Base-by-base conservation (phyloP, 805 yeast genomes). In the Grigorovia transvaalensis region DNA sequence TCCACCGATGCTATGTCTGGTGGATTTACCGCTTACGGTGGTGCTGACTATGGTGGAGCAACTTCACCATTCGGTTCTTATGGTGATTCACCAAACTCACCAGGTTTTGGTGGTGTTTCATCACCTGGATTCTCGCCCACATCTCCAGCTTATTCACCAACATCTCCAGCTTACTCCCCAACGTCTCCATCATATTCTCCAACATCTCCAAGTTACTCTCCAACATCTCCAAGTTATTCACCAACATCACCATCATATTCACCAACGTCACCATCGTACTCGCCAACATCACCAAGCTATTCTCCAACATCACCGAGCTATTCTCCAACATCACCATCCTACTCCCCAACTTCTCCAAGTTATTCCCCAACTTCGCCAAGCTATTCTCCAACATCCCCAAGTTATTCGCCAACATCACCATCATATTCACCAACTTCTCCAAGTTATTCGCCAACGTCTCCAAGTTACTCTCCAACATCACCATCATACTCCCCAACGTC, bases 21-120 rank as follows among this genome's bases (percentile, higher is more conserved):
- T 52, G 95, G 95, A 6, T 84, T 88, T 59, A 87, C 96, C 9
- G 89, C 88, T 55, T 88, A 88, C 63, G 90, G 93, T 56, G 96
- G 95, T 50, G 78, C 84, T 15, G 80, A 77, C 35, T 80, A 77
- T 58, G 83, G 81, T 52, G 79, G 78, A 54, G 79, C 80, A 17
- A 74, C 82, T 6, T 74, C 81, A 17, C 82, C 84, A 57, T 71
- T 63, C 50, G 59, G 68, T 43, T 73, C 76, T 7, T 79, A 75
- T 58, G 76, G 78, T 8, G 68, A 65, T 50, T 76, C 80, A 17
- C 82, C 84, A 19, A 73, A 84, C 0, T 80, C 87, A 6, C 88
- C 88, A 56, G 71, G 71, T 12, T 78, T 78, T 64, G 70, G 70
- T 48, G 67, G 65, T 12, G 83, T 82, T 47, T 79, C 85, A 0